Base-by-base conservation (phyloP, 768 basidiomycete species). In the Tricholoma matsutake region DNA sequence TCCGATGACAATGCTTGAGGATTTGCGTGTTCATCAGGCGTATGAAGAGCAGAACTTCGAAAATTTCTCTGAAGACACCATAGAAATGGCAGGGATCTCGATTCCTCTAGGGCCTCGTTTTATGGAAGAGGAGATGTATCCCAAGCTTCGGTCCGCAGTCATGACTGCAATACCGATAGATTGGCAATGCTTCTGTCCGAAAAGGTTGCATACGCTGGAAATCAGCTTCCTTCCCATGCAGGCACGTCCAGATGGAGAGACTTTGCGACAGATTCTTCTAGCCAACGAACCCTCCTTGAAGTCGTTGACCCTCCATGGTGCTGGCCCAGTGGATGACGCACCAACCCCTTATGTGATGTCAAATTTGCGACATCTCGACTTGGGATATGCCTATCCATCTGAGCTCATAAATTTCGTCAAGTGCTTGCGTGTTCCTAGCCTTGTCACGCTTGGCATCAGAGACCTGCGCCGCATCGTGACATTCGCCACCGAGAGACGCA, bases 201-300 rank as follows among this genome's bases (percentile, higher is more conserved):
- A 29, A 6, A 58, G 56, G 16, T 41, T 64, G 13, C 53, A 51
- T 1, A 13, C 28, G 1, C 39, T 64, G 7, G 60, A 64, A 16
- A 51, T 64, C 16, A 56, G 20, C 2, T 56, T 61, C 53, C 11
- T 61, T 6, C 57, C 53, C 3, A 22, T 6, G 7, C 22, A 18
- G 5, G 49, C 31, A 32, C 60, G 60, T 18, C 63, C 55, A 3
- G 55, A 53, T 3, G 25, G 57, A 4, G 10, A n/a, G 16, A 28
- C 32, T 13, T 28, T 64, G 6, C 43, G 14, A 16, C 14, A 8
- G 14, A 45, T 64, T 43, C 60, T 64, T 7, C 34, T 47, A 18
- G 31, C 47, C n/a, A 64, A 59, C 25, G 60, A 60, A 16, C 63
- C 52, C 43, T 51, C 60, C 13, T 56, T 61, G 20, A 39, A 58